A percentile compares a stretch with the other conserved stretches of the same genome.
Evolutionary conservation across 345 rosid genomes (phyloP).

Genomic region (Draba incana): DNA sequence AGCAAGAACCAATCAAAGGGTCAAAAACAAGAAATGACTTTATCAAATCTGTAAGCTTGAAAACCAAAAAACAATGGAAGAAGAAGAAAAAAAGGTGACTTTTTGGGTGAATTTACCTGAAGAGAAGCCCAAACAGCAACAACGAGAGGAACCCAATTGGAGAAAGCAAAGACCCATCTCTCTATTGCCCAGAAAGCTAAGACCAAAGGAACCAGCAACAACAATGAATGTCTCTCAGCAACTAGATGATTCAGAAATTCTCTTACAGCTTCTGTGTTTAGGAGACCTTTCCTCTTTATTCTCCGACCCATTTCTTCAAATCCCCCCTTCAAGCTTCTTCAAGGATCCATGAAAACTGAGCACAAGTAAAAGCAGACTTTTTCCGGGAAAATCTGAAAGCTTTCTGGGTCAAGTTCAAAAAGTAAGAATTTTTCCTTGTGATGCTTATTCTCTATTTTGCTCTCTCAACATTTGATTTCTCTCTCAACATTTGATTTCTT

Average conservation of each 20-base stretch:
- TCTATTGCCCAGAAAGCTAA: conserved; percentile 75
- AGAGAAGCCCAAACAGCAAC: conserved; percentile 89
- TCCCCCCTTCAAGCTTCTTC: conserved; percentile 30
- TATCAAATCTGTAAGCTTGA: neutral
- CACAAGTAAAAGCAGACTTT: neutral
- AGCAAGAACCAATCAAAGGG: conserved; percentile 18
- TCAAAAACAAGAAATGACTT: neutral
- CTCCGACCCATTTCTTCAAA: conserved; percentile 51
- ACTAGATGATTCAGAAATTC: conserved; percentile 60
- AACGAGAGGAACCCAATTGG: conserved; percentile 89
- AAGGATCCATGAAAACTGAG: conserved; percentile 27
- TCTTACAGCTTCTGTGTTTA: conserved; percentile 49
- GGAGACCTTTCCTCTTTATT: conserved; percentile 46
- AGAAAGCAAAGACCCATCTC: conserved; percentile 87
- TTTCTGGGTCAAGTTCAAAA: no score
- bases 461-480: neutral
- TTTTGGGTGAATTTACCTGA: conserved; percentile 52
- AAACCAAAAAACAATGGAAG: conserved; percentile 1
- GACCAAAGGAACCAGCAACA: conserved; percentile 62
- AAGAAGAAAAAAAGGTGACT: neutral
- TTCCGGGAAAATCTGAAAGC: neutral
- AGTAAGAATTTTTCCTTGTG: neutral
- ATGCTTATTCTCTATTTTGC: neutral
- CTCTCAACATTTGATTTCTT: conserved; percentile 24
- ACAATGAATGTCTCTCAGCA: conserved; percentile 64